Conservation (phyloP, 495 filamentous ascomycete genomes). For the Talaromyces thailandensis region DNA sequence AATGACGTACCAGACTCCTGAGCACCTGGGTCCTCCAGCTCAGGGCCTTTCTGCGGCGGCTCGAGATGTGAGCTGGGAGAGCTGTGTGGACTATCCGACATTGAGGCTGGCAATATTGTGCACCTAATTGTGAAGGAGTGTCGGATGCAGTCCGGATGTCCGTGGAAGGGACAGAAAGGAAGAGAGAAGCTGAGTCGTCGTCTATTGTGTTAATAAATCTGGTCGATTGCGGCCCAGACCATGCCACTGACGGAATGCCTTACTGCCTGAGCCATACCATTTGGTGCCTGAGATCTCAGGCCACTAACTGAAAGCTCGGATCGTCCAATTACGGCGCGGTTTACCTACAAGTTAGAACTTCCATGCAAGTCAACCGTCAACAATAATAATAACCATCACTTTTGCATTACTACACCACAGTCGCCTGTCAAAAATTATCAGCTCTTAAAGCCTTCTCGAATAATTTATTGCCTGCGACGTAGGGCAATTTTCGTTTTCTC, state of each 20-base stretch:
- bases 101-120: conserved; percentile 10
- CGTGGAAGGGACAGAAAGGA: conserved; percentile 7
- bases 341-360: not conserved
- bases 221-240: conserved; percentile 2
- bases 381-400: not conserved
- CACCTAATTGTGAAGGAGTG: not conserved
- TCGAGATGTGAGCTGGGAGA: conserved; percentile 40
- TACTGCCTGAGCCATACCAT: not conserved
- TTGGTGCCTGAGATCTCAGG: not conserved
- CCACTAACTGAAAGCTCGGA: not conserved
- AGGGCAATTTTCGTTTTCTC: not conserved
- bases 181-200: conserved; percentile 7
- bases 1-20: conserved; percentile 63
- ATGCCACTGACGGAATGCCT: not conserved
- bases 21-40: conserved; percentile 68
- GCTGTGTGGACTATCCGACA: conserved; percentile 34
- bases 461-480: not conserved
- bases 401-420: not conserved
- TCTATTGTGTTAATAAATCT: not conserved
- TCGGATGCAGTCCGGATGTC: conserved; percentile 7
- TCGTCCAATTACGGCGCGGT: not conserved
- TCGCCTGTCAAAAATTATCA: not conserved
- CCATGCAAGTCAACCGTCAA: not conserved
- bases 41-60: conserved; percentile 56
- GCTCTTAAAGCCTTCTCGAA: not conserved